Percentiles rank a stretch among this genome's conserved stretches.
Conservation (phyloP, 768 basidiomycete species). For the Lactifluus hygrophoroides region DNA sequence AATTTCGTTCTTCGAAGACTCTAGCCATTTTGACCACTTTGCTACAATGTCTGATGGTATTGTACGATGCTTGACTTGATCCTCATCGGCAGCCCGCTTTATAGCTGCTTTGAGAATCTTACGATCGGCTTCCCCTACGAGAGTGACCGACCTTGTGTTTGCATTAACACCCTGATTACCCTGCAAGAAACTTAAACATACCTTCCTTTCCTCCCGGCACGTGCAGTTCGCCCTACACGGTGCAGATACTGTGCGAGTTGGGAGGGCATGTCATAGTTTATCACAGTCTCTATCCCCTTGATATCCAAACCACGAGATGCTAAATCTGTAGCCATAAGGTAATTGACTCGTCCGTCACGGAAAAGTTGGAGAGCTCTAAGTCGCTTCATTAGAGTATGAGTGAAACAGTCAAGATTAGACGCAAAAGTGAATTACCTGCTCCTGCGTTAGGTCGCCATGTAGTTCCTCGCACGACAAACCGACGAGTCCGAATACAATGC, state of each 20-base stretch:
- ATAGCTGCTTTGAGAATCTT: slow-evolving; percentile 95
- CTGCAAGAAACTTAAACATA: slow-evolving; percentile 31
- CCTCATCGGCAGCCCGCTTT: slow-evolving; percentile 71
- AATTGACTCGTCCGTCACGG: slow-evolving; percentile 82
- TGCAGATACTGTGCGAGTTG: slow-evolving; percentile 92
- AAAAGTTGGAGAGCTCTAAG: slow-evolving; percentile 79
- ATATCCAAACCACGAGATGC: slow-evolving; percentile 95
- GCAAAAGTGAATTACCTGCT: slow-evolving; percentile 53
- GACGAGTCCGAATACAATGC: slow-evolving; percentile 83
- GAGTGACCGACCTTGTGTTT: slow-evolving; percentile 68
- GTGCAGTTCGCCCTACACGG: slow-evolving; percentile 93
- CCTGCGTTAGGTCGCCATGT: slow-evolving; percentile 93
- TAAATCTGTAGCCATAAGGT: slow-evolving; percentile 91
- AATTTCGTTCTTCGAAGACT: slow-evolving; percentile 67
- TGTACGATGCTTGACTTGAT: slow-evolving; percentile 83
- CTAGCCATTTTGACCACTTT: slow-evolving; percentile 63
- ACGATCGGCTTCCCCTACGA: slow-evolving; percentile 93
- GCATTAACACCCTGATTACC: not conserved
- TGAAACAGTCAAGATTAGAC: not conserved
- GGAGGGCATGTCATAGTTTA: slow-evolving; percentile 98
- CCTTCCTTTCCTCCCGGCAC: slow-evolving; percentile 90
- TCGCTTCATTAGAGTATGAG: slow-evolving; percentile 42
- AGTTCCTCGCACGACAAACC: slow-evolving; percentile 87
- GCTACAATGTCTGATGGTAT: slow-evolving; percentile 67
- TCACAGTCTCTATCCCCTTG: slow-evolving; percentile 94